Evolutionary conservation across 148 eudicot genomes (phyloP), one percentile per base, ranked within the genome.

Genomic region (Simmondsia chinensis): DNA sequence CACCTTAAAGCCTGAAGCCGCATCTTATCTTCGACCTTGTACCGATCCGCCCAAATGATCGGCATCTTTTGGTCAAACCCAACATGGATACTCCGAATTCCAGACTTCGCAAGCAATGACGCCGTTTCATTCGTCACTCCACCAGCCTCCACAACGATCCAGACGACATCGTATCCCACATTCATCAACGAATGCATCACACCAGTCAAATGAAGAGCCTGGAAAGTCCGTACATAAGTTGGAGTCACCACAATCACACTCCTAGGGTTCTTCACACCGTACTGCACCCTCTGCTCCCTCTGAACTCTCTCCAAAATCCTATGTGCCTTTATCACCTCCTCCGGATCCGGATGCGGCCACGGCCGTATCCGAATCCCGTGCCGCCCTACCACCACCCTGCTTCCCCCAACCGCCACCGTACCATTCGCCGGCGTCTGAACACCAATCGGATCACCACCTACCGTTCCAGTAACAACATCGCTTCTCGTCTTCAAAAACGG

Each of bases 61-160:
- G 93, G 80, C 88, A 82, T 84, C 43, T 33, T 47, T 52, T 58
- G 49, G 7, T 46, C 49, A 52, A 85, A 82, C 55, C 86, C 97
- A 43, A 82, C 43, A 16, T 91, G 97, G 21, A 81, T 51, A 45
- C 47, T 60, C 63, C 39, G 54, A 28, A 79, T 20, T 8, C 76
- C 73, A 0, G 94, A 74, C 50, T 70, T 85, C 1, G 60, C 74
- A 10, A 91, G 46, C 66, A 91, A 45, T 1, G 65, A 52, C 0
- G 84, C 80, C 0, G 97, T 91, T 62, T 91, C 95, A 29, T 79
- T 81, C 4, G 71, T 85, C 4, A 43, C 11, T 0, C 97, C 95
- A 11, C 94, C 94, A 18, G 95, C 95, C 61, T 91, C 97, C 20
- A 91, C 94, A 0, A 91, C 94, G 21, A 91, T 75, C 97, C 97